Evolutionary conservation across 495 filamentous ascomycete species (phyloP), one percentile per base, ranked within the genome.

Genomic region (Achaetomiella virescens): DNA sequence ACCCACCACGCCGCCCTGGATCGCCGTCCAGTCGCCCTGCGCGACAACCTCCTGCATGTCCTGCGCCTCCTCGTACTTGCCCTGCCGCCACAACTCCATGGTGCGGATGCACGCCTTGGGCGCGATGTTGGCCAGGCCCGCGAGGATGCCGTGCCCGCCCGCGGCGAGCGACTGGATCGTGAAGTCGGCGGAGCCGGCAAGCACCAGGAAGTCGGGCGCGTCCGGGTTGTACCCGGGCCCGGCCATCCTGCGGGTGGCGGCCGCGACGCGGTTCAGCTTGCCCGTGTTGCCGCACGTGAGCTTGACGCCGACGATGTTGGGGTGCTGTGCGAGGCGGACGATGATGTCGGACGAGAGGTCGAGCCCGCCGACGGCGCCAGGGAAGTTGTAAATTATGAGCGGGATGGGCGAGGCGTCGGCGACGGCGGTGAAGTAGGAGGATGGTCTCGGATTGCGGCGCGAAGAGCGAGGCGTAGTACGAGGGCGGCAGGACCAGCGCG

Each of bases 201-300:
- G 83, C 52, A 87, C 88, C 54, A 91, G 72, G 76, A 92, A 93
- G 14, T 77, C 74, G 5, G 71, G 74, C 24, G 65, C 58, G 51
- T 69, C 10, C 71, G 86, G 60, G 75, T 83, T 79, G 87, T 90
- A 14, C 17, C 3, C 12, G 3, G 51, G 14, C 0, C 6, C 21
- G 48, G 36, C 14, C 42, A 91, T 77, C 46, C 82, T 75, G 44
- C 85, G 81, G 65, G 93, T 89, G 50, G 84, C 81, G 49, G 95
- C 88, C 3, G 84, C 88, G 42, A 97, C 80, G 53, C 91, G 83
- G 62, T 83, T 84, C 48, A 97, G 77, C 70, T 97, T 97, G 51
- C 91, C 91, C 17, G 91, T 96, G 72, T 97, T 95, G 45, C 90
- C 91, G 69, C 91, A 97, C 5, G 91, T 97, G 48, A 96, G 78